Evolutionary conservation across 1,284 basidiomycete species (phyloP), one percentile per base, ranked within the genome.

Genomic region (Athelia psychrophila): DNA sequence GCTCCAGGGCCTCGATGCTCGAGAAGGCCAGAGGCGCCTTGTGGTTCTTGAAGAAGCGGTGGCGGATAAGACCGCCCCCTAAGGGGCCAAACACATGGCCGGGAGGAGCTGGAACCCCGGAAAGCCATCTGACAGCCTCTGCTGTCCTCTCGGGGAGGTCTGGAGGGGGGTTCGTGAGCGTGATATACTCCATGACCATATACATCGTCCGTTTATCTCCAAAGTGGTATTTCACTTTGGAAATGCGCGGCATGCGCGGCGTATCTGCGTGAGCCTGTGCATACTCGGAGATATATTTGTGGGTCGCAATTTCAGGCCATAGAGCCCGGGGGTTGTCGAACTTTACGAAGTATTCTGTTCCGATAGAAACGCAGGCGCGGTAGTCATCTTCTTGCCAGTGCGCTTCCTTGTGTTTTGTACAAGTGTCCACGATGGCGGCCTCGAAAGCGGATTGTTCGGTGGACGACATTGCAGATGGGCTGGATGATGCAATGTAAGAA

Each of bases 181-280:
- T 19, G 35, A 66, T 64, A 50, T 38, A 52, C 52, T 65, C 65
- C 63, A 66, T 64, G 56, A 66, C 59, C 18, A 65, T 40, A 49
- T 64, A 66, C 50, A 52, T 54, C 18, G 20, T 8, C 16, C 35
- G 3, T 47, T 54, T 42, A 24, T 42, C 45, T 44, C 33, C 18
- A 42, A 54, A 54, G 50, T 27, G 19, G 52, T 60, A 54, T 32
- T 32, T 18, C 30, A 58, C 44, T 45, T 57, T 22, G 49, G 63
- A 48, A 54, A n/a, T n/a, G n/a, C n/a, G n/a, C n/a, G n/a, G n/a
- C n/a, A 64, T 57, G 48, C 53, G 63, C 52, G 61, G 63, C 33
- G 56, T 32, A 51, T 42, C 33, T n/a, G 44, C 33, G n/a, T 27
- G 44, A 23, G 46, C 19, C 38, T 48, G 19, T 48, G 57, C 53